Conservation (phyloP, 306 rosid genomes). For the Crotalaria pallida region DNA sequence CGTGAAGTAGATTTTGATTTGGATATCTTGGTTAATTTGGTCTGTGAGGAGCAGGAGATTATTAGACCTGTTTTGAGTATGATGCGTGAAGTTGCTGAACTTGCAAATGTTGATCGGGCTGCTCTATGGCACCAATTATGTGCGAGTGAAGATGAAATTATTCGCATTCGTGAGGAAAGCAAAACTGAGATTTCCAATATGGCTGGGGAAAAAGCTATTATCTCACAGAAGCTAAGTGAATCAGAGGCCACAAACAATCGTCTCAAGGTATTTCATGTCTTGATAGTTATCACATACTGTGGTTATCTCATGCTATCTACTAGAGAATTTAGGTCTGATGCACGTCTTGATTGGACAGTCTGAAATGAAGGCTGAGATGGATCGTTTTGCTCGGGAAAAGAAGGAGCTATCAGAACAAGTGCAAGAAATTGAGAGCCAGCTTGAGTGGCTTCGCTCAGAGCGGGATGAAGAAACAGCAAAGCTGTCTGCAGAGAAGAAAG, state of each 20-base stretch:
- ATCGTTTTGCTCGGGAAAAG: conserved; percentile 79
- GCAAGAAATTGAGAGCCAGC: conserved; percentile 94
- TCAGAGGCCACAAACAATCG: conserved; percentile 66
- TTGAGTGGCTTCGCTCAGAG: conserved; percentile 96
- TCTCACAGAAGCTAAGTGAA: conserved; percentile 73
- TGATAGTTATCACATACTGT: conserved; percentile 41
- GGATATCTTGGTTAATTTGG: conserved; percentile 77
- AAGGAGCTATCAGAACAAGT: conserved; percentile 77
- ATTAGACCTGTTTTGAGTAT: conserved; percentile 76
- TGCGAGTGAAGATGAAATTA: conserved; percentile 85
- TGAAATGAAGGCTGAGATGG: conserved; percentile 87
- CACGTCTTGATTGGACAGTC: conserved; percentile 63
- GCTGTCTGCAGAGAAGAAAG: conserved; percentile 79
- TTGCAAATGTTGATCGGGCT: conserved; percentile 89
- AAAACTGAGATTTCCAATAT: conserved; percentile 62
- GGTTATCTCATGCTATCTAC: conserved; percentile 35
- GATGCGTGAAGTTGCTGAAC: conserved; percentile 95
- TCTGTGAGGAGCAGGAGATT: conserved; percentile 83
- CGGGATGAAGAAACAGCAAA: conserved; percentile 77
- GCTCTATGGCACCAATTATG: conserved; percentile 97
- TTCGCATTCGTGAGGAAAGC: conserved; percentile 63
- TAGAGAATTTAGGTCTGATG: conserved; percentile 40
- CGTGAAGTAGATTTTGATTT: conserved; percentile 76
- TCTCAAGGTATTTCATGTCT: conserved; percentile 79
- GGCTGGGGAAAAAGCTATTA: conserved; percentile 56